Evolutionary conservation across 495 filamentous ascomycete species (phyloP), one percentile per base, ranked within the genome.

Genomic region (Gamarada debralockiae): DNA sequence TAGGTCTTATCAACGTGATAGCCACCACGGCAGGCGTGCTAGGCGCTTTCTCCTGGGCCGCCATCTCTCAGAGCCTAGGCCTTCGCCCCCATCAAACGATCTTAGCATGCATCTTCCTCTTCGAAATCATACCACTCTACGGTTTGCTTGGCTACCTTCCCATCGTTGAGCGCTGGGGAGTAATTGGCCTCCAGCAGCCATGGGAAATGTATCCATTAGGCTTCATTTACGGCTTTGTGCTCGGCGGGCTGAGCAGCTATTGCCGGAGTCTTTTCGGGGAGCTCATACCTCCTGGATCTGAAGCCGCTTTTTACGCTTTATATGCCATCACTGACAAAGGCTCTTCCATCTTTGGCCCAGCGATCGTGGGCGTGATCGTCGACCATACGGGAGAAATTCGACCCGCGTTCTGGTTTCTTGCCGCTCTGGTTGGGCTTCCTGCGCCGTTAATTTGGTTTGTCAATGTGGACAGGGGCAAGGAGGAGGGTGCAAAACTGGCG

Each of bases 291-390:
- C 90, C 91, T 0, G 93, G 93, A 10, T 93, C 83, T 20, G 93
- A 98, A 70, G 90, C 93, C 2, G 90, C 93, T 0, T 98, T 98
- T 65, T 98, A 92, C 67, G 91, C 93, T 0, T 78, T 98, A 1
- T 98, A 96, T 60, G 92, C 93, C 4, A 96, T 98, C 55, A 98
- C 93, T 13, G 93, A 98, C 63, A 98, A 98, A 68, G 93, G 93
- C 18, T 93, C 87, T 6, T 93, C 88, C 63, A 74, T 98, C 15
- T 96, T 98, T 65, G 93, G 93, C 0, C 93, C 93, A 3, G 85
- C 89, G 2, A 92, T 98, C 62, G 95, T 97, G 1, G 93, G 93
- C 3, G 80, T 82, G 0, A 91, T 98, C 52, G 96, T 93, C 13
- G 92, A 97, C 62, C 81, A 76, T 14, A 89, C 88, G 49, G 93